A percentile compares a stretch with the other conserved stretches of the same genome.
Evolutionary conservation across 2,329 filamentous ascomycete species (phyloP).

Genomic region (Fusarium verticillioides): DNA sequence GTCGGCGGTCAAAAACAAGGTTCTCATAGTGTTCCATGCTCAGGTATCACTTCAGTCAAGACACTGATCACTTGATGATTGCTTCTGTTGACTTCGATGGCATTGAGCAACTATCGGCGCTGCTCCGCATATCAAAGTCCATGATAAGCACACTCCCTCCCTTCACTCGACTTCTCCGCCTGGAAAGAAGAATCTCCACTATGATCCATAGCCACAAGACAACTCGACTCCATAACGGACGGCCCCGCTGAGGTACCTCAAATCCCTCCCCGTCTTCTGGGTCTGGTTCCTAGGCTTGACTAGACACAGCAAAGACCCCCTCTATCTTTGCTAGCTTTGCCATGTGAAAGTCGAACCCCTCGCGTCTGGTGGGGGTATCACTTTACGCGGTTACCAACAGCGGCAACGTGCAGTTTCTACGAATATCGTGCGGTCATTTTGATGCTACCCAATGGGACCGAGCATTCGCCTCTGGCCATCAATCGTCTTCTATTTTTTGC

Average conservation of each 20-base stretch:
- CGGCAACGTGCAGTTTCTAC: conserved; percentile 25
- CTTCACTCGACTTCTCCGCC: neutral
- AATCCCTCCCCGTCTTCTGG: conserved; percentile 15
- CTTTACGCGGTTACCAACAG: conserved; percentile 29
- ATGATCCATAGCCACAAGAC: conserved; percentile 12
- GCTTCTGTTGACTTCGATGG: neutral
- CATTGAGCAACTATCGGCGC: neutral
- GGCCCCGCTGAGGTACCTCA: conserved; percentile 32
- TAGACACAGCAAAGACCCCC: conserved; percentile 17
- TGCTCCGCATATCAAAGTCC: conserved; percentile 9
- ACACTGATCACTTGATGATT: neutral
- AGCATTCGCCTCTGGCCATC: neutral
- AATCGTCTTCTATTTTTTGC: neutral
- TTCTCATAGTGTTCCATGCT: neutral
- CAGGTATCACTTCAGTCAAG: neutral
- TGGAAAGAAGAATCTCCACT: conserved; percentile 27
- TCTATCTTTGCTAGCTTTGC: conserved; percentile 14
- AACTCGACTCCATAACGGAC: conserved; percentile 37
- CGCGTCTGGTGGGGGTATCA: conserved; percentile 11
- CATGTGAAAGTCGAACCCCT: conserved; percentile 38
- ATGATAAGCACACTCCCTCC: conserved; percentile 44
- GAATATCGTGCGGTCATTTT: neutral
- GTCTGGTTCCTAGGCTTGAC: conserved; percentile 34
- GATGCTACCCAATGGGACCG: neutral
- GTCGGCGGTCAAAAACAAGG: neutral